Evolutionary conservation across 2,329 filamentous ascomycete species (phyloP).

Genomic region (Botrytis byssoidea): DNA sequence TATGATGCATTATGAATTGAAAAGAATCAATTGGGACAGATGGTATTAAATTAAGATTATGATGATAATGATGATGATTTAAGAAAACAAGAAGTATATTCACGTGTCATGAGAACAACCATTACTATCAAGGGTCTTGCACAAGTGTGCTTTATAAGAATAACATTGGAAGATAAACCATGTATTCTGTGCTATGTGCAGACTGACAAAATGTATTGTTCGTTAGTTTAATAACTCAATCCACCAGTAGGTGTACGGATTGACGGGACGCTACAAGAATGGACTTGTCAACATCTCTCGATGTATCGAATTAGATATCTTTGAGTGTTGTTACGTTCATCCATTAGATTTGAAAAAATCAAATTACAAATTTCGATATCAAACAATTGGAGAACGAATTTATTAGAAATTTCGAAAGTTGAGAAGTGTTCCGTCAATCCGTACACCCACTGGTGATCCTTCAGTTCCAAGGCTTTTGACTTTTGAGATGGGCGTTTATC

Average conservation of each 20-base stretch:
- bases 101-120: neutral
- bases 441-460: neutral
- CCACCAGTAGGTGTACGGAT: no score
- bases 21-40: neutral
- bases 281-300: no score
- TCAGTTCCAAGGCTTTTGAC: neutral
- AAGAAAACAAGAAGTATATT: neutral
- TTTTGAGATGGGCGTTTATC: neutral
- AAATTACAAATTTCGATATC: no score
- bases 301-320: no score
- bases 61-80: slow-evolving; percentile 1
- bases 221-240: neutral
- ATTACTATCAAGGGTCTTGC: neutral
- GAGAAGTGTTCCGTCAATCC: no score
- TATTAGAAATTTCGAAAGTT: no score
- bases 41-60: neutral
- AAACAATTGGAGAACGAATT: no score
- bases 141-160: neutral
- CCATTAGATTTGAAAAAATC: no score
- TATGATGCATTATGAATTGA: neutral
- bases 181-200: neutral
- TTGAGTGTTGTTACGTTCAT: no score
- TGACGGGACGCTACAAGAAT: no score
- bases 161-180: neutral
- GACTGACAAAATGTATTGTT: neutral